phyloP scores from a whole-genome alignment of 768 basidiomycete genomes.

The Austroboletus festivus region DNA sequence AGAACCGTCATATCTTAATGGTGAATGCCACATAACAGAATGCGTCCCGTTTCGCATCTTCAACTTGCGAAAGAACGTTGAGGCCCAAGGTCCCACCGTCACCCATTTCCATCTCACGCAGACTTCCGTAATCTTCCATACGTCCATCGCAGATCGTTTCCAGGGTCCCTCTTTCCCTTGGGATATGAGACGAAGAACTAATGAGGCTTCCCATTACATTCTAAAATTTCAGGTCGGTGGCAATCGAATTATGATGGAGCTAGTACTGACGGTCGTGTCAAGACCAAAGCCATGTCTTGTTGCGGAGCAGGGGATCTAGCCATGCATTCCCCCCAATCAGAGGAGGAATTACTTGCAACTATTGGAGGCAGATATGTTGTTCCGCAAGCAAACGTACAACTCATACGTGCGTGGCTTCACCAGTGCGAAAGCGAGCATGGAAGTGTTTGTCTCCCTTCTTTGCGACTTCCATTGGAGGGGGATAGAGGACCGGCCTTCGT shows the following conservation, averaged over 20 bases:
- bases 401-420: too few species aligned
- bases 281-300: too few species aligned
- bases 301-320: neutral
- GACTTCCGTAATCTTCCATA: constrained; percentile 2
- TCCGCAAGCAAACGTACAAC: too few species aligned
- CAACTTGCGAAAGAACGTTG: neutral
- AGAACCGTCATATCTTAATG: constrained; percentile 7
- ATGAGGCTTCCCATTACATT: neutral
- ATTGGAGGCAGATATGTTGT: too few species aligned
- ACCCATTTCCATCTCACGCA: constrained; percentile 19
- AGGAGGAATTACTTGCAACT: too few species aligned
- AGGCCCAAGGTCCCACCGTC: constrained; percentile 11
- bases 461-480: neutral
- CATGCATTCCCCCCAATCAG: neutral
- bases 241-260: too few species aligned
- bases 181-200: neutral
- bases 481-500: constrained; percentile 11
- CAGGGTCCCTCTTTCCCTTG: constrained; percentile 8
- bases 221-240: constrained; percentile 10
- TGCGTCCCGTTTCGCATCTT: constrained; percentile 5
- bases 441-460: constrained; percentile 1
- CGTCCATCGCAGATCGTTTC: neutral
- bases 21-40: constrained; percentile 5
- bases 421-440: constrained; percentile 13
- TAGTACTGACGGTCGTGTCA: too few species aligned